Evolutionary conservation across 2,329 filamentous ascomycete species (phyloP).

Genomic region (Drechslerella coelobrocha): DNA sequence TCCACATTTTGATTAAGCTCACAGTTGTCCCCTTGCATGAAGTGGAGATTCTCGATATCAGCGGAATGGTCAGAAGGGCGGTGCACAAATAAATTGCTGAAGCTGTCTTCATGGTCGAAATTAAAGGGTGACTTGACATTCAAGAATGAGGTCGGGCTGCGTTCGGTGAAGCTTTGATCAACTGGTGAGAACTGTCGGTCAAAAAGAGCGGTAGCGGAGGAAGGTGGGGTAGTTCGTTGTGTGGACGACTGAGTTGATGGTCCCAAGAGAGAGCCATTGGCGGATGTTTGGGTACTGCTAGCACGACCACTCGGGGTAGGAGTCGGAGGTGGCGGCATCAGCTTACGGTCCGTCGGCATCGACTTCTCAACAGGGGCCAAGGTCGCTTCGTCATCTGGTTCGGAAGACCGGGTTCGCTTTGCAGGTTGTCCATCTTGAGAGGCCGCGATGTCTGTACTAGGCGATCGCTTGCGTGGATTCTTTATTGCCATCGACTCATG

Average conservation of each 20-base stretch:
- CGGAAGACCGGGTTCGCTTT: conserved; percentile 36
- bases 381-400: conserved; percentile 15
- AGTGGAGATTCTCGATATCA: neutral
- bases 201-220: neutral
- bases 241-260: conserved; percentile 6
- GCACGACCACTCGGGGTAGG: conserved; percentile 11
- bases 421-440: conserved; percentile 12
- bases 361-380: conserved; percentile 1
- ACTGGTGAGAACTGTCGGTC: neutral
- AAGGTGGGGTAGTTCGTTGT: conserved; percentile 8
- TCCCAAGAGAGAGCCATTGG: conserved; percentile 1
- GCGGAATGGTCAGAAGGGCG: neutral
- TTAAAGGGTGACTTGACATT: conserved; percentile 16
- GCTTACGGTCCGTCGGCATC: conserved; percentile 35
- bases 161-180: conserved; percentile 17
- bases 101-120: neutral
- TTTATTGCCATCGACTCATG: conserved; percentile 16
- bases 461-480: conserved; percentile 35
- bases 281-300: conserved; percentile 10
- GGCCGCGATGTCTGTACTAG: conserved; percentile 15
- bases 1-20: conserved; percentile 18
- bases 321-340: conserved; percentile 44
- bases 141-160: conserved; percentile 10
- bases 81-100: conserved; percentile 4
- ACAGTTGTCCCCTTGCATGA: neutral